Conservation (phyloP, 2,329 filamentous ascomycete genomes). For the Parastagonospora nodorum region DNA sequence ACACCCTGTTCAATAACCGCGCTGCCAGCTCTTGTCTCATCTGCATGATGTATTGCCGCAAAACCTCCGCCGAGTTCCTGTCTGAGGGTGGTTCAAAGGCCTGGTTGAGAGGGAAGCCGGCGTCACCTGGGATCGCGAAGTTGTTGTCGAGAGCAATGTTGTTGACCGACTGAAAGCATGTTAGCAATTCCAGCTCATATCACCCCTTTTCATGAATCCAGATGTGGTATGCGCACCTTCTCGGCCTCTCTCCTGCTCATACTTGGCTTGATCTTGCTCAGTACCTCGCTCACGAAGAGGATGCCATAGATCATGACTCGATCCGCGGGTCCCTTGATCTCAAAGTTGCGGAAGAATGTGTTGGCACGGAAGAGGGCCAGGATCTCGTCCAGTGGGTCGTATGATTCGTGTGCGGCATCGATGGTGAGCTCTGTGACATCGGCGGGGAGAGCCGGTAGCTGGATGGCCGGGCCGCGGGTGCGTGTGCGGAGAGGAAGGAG, state of each 20-base stretch:
- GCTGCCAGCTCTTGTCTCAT: conserved; percentile 88
- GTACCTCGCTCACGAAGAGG: conserved; percentile 87
- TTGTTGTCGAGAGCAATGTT: conserved; percentile 90
- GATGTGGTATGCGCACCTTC: conserved; percentile 54
- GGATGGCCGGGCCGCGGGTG: conserved; percentile 92
- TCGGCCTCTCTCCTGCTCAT: conserved; percentile 70
- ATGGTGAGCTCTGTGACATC: conserved; percentile 61
- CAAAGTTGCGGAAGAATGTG: conserved; percentile 99
- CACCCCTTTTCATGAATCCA: too few relatives aligned
- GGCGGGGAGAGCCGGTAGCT: conserved; percentile 65
- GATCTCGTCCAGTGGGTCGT: conserved; percentile 95
- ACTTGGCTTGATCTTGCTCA: conserved; percentile 81
- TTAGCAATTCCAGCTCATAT: conserved; percentile 45
- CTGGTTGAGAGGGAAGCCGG: conserved; percentile 91
- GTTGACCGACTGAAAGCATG: conserved; percentile 68
- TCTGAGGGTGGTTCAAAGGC: conserved; percentile 90
- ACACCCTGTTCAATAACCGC: conserved; percentile 83
- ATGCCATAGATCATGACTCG: conserved; percentile 96
- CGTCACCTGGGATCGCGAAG: conserved; percentile 93
- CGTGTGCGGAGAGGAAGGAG: conserved; percentile 93
- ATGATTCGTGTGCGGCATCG: conserved; percentile 87
- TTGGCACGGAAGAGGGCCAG: conserved; percentile 94
- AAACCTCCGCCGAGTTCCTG: conserved; percentile 84
- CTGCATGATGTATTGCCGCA: conserved; percentile 89
- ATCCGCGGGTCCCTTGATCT: conserved; percentile 96